Evolutionary conservation across 108 stramenopile genomes (phyloP).

Genomic region (Conticribra weissflogii): DNA sequence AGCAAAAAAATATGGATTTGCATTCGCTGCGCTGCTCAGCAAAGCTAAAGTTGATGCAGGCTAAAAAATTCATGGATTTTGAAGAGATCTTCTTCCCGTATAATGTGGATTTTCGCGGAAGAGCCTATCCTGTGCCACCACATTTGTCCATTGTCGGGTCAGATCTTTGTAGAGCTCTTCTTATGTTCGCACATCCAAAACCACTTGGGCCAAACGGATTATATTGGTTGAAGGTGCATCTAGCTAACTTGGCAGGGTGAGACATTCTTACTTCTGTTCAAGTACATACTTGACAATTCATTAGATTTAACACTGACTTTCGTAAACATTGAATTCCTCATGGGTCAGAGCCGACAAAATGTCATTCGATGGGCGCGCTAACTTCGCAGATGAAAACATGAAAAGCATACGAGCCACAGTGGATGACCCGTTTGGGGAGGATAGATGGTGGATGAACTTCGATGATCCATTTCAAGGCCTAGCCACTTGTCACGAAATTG

Average conservation of each 20-base stretch:
- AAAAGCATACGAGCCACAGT: constrained; percentile 84
- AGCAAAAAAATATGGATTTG: constrained; percentile 83
- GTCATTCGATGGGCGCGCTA: constrained; percentile 94
- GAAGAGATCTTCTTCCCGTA: constrained; percentile 96
- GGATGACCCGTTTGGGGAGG: constrained; percentile 82
- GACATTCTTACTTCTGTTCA: constrained; percentile 33
- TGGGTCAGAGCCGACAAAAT: constrained; percentile 70
- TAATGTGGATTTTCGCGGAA: constrained; percentile 99
- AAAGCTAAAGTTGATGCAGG: constrained; percentile 86
- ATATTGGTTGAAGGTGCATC: constrained; percentile 97
- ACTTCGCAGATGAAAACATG: constrained; percentile 88
- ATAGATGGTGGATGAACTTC: constrained; percentile 93
- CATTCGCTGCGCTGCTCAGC: constrained; percentile 88
- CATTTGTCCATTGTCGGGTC: constrained; percentile 97
- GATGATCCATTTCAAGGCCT: constrained; percentile 99
- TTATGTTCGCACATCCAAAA: constrained; percentile 89
- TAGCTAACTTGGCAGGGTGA: constrained; percentile 95
- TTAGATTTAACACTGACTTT: too few species aligned
- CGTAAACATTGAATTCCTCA: too few species aligned
- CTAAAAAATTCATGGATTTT: constrained; percentile 84
- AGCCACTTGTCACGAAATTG: constrained; percentile 96
- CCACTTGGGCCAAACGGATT: constrained; percentile 91
- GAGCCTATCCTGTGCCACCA: constrained; percentile 98
- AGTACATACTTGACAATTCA: too few species aligned
- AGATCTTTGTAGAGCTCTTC: constrained; percentile 95